These are phyloP conservation scores for Euphorbia pulcherrima DNA, from an alignment of 345 rosid species.

Conservation along the genomic window DNA sequence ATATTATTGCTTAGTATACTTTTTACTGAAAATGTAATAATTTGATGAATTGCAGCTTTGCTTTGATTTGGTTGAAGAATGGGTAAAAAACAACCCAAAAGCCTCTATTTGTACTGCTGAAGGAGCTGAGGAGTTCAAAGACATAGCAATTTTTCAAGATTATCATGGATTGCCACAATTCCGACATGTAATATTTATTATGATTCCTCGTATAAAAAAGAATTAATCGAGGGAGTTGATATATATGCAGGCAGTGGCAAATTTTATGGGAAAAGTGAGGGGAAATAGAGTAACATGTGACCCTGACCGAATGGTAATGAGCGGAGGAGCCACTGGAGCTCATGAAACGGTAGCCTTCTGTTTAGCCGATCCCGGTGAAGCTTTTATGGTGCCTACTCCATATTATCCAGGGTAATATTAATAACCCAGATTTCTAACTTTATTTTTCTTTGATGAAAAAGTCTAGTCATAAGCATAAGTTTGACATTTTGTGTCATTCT, in stretches of 20 bases:
- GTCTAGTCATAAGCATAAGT: neutral
- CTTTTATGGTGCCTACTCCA: conserved; percentile 90
- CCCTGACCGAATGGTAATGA: conserved; percentile 86
- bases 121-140: conserved; percentile 51
- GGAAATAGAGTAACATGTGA: conserved; percentile 59
- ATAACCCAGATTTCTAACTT: too few species aligned
- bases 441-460: neutral
- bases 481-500: neutral
- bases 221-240: too few species aligned
- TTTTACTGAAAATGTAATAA: neutral
- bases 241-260: conserved; percentile 84
- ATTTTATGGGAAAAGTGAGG: conserved; percentile 81
- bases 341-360: conserved; percentile 79
- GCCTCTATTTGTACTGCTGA: conserved; percentile 71
- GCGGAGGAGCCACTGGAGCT: conserved; percentile 98
- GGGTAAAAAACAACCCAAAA: conserved; percentile 62
- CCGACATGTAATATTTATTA: conserved; percentile 49
- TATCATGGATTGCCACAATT: conserved; percentile 81
- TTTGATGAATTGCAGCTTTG: conserved; percentile 55
- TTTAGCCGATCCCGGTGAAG: conserved; percentile 86
- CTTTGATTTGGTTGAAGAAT: conserved; percentile 60
- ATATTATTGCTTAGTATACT: too few species aligned
- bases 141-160: conserved; percentile 73
- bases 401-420: conserved; percentile 91
- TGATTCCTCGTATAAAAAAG: too few species aligned